A percentile compares a stretch with the other conserved stretches of the same genome.
These are phyloP conservation scores for Liquidambar formosana DNA, from an alignment of 164 flowering plant genomes.

Conservation along the genomic window DNA sequence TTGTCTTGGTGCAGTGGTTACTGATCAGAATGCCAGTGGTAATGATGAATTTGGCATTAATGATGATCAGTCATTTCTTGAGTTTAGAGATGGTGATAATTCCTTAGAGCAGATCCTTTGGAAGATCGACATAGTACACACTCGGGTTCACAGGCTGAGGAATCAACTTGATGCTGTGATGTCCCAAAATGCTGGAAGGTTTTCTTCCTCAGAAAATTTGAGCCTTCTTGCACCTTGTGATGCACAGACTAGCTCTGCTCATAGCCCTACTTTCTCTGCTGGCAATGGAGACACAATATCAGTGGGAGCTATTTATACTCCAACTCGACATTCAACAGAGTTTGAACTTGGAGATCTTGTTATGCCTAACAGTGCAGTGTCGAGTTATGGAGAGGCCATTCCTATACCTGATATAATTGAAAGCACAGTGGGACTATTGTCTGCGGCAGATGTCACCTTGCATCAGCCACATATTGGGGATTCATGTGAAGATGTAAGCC, in stretches of 20 bases:
- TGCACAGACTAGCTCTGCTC: slow-evolving; percentile 56
- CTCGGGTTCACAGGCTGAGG: slow-evolving; percentile 59
- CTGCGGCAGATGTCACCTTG: slow-evolving; percentile 57
- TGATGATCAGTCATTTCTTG: slow-evolving; percentile 33
- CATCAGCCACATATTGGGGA: slow-evolving; percentile 61
- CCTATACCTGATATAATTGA: slow-evolving; percentile 75
- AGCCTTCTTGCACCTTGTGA: slow-evolving; percentile 59
- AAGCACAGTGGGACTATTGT: slow-evolving; percentile 62
- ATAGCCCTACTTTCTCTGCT: slow-evolving; percentile 65
- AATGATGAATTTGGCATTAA: slow-evolving; percentile 38
- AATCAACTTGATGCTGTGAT: slow-evolving; percentile 48
- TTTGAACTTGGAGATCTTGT: slow-evolving; percentile 52
- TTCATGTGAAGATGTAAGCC: slow-evolving; percentile 68
- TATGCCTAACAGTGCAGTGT: slow-evolving; percentile 53
- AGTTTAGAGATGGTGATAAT: slow-evolving; percentile 42
- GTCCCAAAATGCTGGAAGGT: slow-evolving; percentile 48
- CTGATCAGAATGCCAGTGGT: slow-evolving; percentile 34
- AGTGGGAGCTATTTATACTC: slow-evolving; percentile 39
- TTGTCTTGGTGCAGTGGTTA: slow-evolving; percentile 30
- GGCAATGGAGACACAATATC: slow-evolving; percentile 54
- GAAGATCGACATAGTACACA: slow-evolving; percentile 59
- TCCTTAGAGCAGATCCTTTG: slow-evolving; percentile 56
- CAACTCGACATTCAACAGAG: slow-evolving; percentile 40
- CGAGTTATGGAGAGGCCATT: slow-evolving; percentile 58
- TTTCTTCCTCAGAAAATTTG: slow-evolving; percentile 73